Evolutionary conservation across 2,329 filamentous ascomycete species (phyloP).

Genomic region (Madurella mycetomatis): DNA sequence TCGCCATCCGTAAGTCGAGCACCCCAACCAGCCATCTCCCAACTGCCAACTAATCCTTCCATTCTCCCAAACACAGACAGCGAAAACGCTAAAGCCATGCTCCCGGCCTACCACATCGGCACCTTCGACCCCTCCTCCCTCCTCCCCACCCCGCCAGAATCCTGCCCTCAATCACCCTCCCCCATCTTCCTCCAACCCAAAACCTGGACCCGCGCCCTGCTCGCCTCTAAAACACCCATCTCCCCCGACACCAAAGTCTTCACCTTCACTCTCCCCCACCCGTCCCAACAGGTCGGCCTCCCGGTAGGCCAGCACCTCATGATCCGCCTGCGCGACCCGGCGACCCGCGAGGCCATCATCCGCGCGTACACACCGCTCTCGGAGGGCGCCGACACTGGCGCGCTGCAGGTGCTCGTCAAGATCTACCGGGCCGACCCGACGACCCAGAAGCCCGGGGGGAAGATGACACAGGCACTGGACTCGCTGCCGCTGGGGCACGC

Average conservation of each 20-base stretch:
- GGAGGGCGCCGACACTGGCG: conserved; percentile 54
- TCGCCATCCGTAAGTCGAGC: conserved; percentile 74
- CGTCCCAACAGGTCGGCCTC: conserved; percentile 65
- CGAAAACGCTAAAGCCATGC: conserved; percentile 88
- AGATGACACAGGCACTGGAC: conserved; percentile 79
- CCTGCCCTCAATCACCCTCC: conserved; percentile 40
- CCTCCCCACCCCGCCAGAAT: conserved; percentile 36
- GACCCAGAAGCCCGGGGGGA: conserved; percentile 58
- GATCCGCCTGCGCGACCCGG: conserved; percentile 72
- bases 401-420: conserved; percentile 74
- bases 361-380: conserved; percentile 85
- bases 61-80: conserved; percentile 55
- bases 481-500: conserved; percentile 64
- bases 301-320: conserved; percentile 85
- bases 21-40: not conserved
- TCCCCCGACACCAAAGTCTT: conserved; percentile 80
- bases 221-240: conserved; percentile 63
- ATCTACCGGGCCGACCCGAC: conserved; percentile 58
- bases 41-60: conserved; percentile 10
- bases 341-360: conserved; percentile 67
- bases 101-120: conserved; percentile 80
- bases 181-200: conserved; percentile 67
- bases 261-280: conserved; percentile 71
- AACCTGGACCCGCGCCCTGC: conserved; percentile 66
- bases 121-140: conserved; percentile 59